Conservation (phyloP, 2,329 filamentous ascomycete species). For the Colletotrichum ledebouriae region DNA sequence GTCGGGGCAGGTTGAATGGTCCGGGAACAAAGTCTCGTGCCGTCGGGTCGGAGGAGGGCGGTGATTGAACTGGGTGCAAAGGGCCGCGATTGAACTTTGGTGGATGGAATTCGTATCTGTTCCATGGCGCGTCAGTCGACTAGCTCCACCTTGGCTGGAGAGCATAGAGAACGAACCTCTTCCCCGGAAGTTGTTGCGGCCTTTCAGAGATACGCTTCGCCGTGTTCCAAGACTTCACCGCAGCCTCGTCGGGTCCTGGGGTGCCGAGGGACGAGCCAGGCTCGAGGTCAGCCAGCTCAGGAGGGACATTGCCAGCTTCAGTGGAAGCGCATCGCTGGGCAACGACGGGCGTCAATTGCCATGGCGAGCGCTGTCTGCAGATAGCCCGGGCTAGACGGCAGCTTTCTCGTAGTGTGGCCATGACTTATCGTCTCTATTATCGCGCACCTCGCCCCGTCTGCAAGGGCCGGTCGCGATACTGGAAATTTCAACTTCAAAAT, state of each 20-base stretch:
- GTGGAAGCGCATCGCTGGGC: conserved; percentile 62
- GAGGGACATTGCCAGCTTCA: conserved; percentile 53
- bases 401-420: conserved; percentile 59
- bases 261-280: conserved; percentile 62
- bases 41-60: conserved; percentile 85
- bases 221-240: conserved; percentile 57
- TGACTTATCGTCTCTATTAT: conserved; percentile 46
- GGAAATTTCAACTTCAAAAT: conserved; percentile 43
- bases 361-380: conserved; percentile 48
- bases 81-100: conserved; percentile 96
- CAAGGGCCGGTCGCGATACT: conserved; percentile 37
- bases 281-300: conserved; percentile 64
- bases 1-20: conserved; percentile 87
- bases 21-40: conserved; percentile 92
- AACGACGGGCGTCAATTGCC: conserved; percentile 43
- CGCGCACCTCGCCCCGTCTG: conserved; percentile 31
- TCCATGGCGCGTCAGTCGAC: conserved; percentile 43
- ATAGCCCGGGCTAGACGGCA: conserved; percentile 53
- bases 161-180: conserved; percentile 55
- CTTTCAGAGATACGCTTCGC: conserved; percentile 53
- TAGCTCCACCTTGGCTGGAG: conserved; percentile 43
- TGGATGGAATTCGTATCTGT: conserved; percentile 89
- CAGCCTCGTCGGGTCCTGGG: conserved; percentile 55
- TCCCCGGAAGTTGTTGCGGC: conserved; percentile 59
- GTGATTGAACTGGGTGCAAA: conserved; percentile 91